Evolutionary conservation across 2,329 filamentous ascomycete genomes (phyloP).

Genomic region (Fusarium illudens): DNA sequence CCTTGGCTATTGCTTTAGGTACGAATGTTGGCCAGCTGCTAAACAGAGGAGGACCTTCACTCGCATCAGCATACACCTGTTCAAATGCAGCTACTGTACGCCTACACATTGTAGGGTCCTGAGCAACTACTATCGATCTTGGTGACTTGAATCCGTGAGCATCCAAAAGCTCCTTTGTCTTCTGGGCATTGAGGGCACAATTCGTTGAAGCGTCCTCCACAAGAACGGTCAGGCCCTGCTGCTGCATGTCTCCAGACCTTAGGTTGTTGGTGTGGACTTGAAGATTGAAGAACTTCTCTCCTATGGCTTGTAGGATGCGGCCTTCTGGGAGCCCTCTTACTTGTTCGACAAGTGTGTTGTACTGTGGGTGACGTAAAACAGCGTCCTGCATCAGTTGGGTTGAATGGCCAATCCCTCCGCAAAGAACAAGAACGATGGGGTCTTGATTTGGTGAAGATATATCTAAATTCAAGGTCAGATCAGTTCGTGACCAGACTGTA

Average conservation of each 20-base stretch:
- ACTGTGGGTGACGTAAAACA: slow-evolving; percentile 23
- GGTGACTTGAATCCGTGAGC: slow-evolving; percentile 24
- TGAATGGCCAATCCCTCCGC: slow-evolving; percentile 37
- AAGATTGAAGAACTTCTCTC: slow-evolving; percentile 24
- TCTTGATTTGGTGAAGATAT: not conserved
- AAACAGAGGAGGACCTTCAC: not conserved
- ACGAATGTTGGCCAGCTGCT: slow-evolving; percentile 34
- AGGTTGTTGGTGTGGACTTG: not conserved
- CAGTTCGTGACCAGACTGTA: not conserved
- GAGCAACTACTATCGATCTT: slow-evolving; percentile 29
- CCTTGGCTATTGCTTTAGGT: slow-evolving; percentile 4
- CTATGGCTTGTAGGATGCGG: slow-evolving; percentile 25
- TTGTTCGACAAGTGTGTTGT: slow-evolving; percentile 8
- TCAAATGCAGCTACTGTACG: slow-evolving; percentile 31
- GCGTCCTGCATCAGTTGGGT: slow-evolving; percentile 32
- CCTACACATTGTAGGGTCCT: slow-evolving; percentile 36
- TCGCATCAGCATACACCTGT: slow-evolving; percentile 17
- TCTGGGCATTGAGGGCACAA: slow-evolving; percentile 31
- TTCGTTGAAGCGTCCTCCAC: slow-evolving; percentile 36
- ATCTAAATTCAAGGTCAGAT: not conserved
- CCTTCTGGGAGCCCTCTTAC: slow-evolving; percentile 24
- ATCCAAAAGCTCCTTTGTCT: slow-evolving; percentile 30
- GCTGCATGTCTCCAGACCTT: not conserved
- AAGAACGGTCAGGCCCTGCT: slow-evolving; percentile 9
- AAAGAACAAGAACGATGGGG: slow-evolving; percentile 20